Evolutionary conservation across 2,329 filamentous ascomycete genomes (phyloP).

Genomic region (Talaromyces sp.): DNA sequence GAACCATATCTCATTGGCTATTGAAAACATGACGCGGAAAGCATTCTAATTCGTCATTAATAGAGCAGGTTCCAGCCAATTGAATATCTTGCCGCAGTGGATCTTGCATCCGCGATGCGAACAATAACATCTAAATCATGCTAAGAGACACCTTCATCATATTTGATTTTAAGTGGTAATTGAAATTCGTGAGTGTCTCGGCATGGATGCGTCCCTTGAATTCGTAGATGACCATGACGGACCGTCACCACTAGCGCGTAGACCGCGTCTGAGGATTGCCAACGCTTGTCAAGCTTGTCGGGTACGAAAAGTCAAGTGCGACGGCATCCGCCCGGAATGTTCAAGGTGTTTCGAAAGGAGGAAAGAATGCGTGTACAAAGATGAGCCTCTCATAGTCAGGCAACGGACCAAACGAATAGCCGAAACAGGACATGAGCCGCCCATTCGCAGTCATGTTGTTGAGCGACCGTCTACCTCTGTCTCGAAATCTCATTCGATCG

Average conservation of each 20-base stretch:
- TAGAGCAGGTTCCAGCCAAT: too few relatives aligned
- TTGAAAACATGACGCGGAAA: not conserved
- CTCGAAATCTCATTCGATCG: not conserved
- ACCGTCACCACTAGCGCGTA: not conserved
- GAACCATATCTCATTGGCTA: not conserved
- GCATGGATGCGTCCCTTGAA: not conserved
- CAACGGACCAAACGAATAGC: constrained; percentile 2
- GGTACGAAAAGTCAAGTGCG: constrained; percentile 22
- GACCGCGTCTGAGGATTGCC: constrained; percentile 20
- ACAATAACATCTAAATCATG: not conserved
- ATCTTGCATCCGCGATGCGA: not conserved
- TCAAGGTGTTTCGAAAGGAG: constrained; percentile 14
- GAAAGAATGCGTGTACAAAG: constrained; percentile 20
- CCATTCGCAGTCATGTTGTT: constrained; percentile 3
- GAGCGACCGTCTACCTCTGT: not conserved
- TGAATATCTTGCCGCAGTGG: not conserved
- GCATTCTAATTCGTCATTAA: not conserved
- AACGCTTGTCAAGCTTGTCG: constrained; percentile 23
- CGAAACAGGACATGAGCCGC: not conserved
- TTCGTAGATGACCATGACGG: not conserved
- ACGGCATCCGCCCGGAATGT: constrained; percentile 22
- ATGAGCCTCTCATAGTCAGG: not conserved
- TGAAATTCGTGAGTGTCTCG: not conserved
- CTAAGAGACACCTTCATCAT: not conserved
- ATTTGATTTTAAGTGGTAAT: too few relatives aligned